phyloP scores from a whole-genome alignment of 2,329 filamentous ascomycete genomes.

The Fusarium sp. region DNA sequence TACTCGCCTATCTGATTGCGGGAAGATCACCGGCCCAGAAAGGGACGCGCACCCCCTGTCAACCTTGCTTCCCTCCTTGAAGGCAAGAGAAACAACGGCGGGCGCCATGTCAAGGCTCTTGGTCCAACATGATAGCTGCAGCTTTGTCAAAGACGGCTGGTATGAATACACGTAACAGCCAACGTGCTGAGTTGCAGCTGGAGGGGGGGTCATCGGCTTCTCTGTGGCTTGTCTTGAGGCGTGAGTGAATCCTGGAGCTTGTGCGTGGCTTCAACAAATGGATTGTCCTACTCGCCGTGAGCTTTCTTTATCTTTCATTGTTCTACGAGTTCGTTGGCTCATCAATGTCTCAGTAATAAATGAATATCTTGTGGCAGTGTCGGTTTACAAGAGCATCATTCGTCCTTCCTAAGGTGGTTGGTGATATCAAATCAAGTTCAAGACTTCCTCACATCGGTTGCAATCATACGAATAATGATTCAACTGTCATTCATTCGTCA shows the following conservation, averaged over 20 bases:
- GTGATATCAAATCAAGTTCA: constrained; percentile 31
- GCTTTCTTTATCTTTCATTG: constrained; percentile 5
- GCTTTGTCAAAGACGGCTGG: constrained; percentile 10
- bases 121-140: constrained; percentile 8
- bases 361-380: constrained; percentile 14
- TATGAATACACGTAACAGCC: constrained; percentile 17
- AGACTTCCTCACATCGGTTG: constrained; percentile 13
- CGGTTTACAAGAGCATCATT: background rate
- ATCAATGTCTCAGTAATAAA: background rate
- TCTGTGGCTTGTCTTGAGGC: background rate
- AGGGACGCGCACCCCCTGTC: constrained; percentile 41
- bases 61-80: constrained; percentile 28
- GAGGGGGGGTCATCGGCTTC: constrained; percentile 6
- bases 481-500: constrained; percentile 46
- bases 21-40: constrained; percentile 47
- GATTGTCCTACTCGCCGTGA: background rate
- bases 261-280: constrained; percentile 3
- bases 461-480: constrained; percentile 32
- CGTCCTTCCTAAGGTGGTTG: constrained; percentile 4
- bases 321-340: background rate
- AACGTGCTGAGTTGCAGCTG: constrained; percentile 39
- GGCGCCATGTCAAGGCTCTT: constrained; percentile 13
- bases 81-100: constrained; percentile 12
- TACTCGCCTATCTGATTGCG: constrained; percentile 49
- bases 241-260: background rate